Conservation (phyloP, 352 stramenopile genomes). For the Globisporangium cystogenes region DNA sequence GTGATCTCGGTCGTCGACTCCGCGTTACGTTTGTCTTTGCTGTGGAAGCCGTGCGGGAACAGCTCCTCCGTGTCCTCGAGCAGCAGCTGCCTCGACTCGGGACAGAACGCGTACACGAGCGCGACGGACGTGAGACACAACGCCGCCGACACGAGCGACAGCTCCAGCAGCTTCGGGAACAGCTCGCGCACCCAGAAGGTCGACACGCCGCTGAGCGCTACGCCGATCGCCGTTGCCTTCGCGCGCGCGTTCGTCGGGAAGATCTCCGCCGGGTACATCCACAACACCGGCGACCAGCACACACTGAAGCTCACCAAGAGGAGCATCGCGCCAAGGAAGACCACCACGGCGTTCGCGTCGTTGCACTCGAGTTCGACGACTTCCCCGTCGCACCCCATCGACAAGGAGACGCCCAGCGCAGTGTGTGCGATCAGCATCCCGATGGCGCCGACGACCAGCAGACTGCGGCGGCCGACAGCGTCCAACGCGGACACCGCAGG, state of each 20-base stretch:
- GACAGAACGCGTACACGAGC: slow-evolving; percentile 45
- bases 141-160: background rate
- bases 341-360: slow-evolving; percentile 22
- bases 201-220: slow-evolving; percentile 20
- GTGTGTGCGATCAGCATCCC: slow-evolving; percentile 42
- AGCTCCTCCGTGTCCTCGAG: slow-evolving; percentile 56
- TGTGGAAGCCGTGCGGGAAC: slow-evolving; percentile 29
- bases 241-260: slow-evolving; percentile 46
- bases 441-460: slow-evolving; percentile 32
- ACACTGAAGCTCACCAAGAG: slow-evolving; percentile 40
- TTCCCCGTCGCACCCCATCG: slow-evolving; percentile 23
- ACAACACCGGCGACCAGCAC: slow-evolving; percentile 38
- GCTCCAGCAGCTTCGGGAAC: slow-evolving; percentile 8
- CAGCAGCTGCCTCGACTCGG: slow-evolving; percentile 41
- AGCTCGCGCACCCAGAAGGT: slow-evolving; percentile 11
- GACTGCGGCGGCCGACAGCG: slow-evolving; percentile 21
- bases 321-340: slow-evolving; percentile 28
- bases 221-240: slow-evolving; percentile 35
- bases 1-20: slow-evolving; percentile 1
- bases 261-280: slow-evolving; percentile 54
- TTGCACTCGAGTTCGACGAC: slow-evolving; percentile 22
- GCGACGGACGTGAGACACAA: slow-evolving; percentile 18
- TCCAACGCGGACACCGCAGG: slow-evolving; percentile 37
- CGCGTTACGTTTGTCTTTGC: slow-evolving; percentile 16
- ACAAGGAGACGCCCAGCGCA: slow-evolving; percentile 28